Conservation (phyloP, 169 alveolate genomes). For the Plasmodium knowlesi region DNA sequence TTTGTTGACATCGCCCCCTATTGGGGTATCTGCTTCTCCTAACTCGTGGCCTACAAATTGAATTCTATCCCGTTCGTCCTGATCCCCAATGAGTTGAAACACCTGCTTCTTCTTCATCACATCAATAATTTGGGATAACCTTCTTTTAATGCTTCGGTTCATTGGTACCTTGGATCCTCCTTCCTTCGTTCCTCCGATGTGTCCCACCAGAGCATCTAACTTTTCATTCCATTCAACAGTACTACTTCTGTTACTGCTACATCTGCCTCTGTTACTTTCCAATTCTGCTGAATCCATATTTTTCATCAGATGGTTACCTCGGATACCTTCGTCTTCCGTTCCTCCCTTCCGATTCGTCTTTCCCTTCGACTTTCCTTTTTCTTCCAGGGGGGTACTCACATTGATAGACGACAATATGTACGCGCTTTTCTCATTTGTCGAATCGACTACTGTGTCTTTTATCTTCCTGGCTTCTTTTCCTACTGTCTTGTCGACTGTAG, state of each 20-base stretch:
- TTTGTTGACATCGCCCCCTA: neutral
- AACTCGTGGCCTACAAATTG: neutral
- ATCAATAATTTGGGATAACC: slow-evolving; percentile 45
- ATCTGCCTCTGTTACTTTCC: neutral
- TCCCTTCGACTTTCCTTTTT: neutral
- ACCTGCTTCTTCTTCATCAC: slow-evolving; percentile 8
- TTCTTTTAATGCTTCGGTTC: slow-evolving; percentile 47
- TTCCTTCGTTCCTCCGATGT: neutral
- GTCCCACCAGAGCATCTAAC: neutral
- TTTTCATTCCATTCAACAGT: neutral
- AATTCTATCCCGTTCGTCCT: neutral
- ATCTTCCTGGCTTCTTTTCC: neutral
- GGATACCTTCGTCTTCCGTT: neutral
- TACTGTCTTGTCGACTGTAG: neutral
- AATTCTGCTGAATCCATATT: neutral
- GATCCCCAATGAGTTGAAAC: neutral
- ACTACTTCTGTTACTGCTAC: neutral
- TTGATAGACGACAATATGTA: neutral
- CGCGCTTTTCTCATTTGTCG: neutral
- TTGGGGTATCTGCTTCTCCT: too few relatives aligned
- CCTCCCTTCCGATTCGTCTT: neutral
- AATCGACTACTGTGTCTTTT: neutral
- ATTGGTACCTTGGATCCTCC: neutral
- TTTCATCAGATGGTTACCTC: neutral
- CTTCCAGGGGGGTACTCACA: neutral